Conservation (phyloP, 2,329 filamentous ascomycete genomes). For the Leptographium radiaticola region DNA sequence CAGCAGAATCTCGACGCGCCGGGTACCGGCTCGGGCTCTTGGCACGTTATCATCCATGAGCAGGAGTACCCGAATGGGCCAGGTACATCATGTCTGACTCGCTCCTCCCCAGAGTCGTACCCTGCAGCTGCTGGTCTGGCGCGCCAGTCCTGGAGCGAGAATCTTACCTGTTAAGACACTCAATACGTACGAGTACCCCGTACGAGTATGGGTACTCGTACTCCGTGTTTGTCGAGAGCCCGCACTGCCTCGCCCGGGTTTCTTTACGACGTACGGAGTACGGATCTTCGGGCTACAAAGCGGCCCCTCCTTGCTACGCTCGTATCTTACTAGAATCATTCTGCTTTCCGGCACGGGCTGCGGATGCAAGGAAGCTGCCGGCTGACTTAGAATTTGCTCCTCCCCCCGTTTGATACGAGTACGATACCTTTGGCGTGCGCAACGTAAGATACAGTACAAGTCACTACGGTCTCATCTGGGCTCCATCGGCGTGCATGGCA, state of each 20-base stretch:
- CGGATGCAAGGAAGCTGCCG: not conserved
- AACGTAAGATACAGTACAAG: not conserved
- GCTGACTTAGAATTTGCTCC: too few species aligned
- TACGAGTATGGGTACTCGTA: too few species aligned
- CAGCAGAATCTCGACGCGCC: not conserved
- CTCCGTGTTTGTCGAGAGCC: too few species aligned
- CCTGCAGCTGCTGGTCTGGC: too few species aligned
- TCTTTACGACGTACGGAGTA: too few species aligned
- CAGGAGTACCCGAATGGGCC: not conserved
- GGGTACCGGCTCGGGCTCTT: not conserved
- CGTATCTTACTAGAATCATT: not conserved
- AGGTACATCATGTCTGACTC: not conserved
- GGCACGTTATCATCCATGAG: not conserved
- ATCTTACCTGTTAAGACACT: too few species aligned
- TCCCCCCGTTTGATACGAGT: not conserved
- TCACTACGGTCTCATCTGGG: not conserved
- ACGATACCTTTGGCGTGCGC: not conserved
- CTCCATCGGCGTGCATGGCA: not conserved
- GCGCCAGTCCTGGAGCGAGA: too few species aligned
- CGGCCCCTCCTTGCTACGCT: too few species aligned
- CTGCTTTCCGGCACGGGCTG: not conserved
- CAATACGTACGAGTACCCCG: too few species aligned
- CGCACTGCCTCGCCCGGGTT: too few species aligned
- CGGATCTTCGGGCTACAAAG: too few species aligned
- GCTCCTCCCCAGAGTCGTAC: not conserved